Evolutionary conservation across 345 rosid genomes (phyloP).

Genomic region (Gossypium raimondii): DNA sequence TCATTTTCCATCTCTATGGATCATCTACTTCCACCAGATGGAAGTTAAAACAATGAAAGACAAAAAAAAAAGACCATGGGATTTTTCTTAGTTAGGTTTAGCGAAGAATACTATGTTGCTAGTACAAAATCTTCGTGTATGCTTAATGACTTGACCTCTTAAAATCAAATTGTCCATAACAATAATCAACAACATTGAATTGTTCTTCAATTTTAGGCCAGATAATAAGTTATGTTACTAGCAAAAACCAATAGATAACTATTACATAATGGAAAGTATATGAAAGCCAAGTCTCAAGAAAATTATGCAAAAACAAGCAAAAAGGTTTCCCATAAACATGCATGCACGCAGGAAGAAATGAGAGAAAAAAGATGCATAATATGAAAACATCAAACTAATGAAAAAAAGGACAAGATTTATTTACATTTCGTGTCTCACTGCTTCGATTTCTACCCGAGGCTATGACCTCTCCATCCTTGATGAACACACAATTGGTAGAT

Average conservation of each 20-base stretch:
- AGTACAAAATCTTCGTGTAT: neutral
- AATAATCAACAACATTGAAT: neutral
- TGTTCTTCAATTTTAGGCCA: neutral
- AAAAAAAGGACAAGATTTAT: neutral
- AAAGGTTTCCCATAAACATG: neutral
- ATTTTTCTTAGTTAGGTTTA: neutral
- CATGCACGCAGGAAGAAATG: neutral
- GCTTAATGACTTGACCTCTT: neutral
- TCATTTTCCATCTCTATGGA: neutral
- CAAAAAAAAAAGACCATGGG: neutral
- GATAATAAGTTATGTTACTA: neutral
- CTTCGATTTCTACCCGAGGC: conserved; percentile 64
- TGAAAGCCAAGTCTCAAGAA: neutral
- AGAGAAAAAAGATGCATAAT: neutral
- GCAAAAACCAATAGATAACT: neutral
- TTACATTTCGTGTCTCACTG: conserved; percentile 54
- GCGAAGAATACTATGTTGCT: neutral
- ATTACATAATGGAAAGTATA: neutral
- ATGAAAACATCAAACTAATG: neutral
- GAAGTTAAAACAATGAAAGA: neutral
- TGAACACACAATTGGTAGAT: conserved; percentile 47
- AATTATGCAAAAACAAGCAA: neutral
- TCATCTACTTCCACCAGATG: neutral
- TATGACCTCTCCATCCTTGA: conserved; percentile 45
- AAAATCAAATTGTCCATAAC: neutral